Evolutionary conservation across 176 grass and related monocot species (phyloP).

Genomic region (Tillandsia fasciculata): DNA sequence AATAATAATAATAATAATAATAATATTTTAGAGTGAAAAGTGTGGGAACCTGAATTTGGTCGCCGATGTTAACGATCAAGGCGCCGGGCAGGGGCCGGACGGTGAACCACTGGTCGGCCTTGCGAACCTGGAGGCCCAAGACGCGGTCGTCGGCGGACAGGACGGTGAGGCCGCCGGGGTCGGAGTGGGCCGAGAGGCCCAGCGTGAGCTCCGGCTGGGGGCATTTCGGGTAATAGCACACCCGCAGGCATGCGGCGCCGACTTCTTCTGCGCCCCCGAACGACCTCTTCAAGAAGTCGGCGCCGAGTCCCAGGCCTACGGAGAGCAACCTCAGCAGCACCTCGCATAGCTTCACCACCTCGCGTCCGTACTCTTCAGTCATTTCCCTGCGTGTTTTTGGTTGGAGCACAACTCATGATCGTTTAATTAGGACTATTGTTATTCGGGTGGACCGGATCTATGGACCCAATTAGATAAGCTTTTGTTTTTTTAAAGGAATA

Average conservation of each 20-base stretch:
- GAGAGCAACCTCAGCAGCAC: constrained; percentile 21
- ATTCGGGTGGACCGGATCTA: too few relatives aligned
- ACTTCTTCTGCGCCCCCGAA: constrained; percentile 24
- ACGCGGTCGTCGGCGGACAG: constrained; percentile 25
- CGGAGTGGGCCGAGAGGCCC: constrained; percentile 32
- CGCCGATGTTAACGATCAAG: constrained; percentile 35
- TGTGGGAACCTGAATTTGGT: constrained; percentile 35
- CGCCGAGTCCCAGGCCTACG: constrained; percentile 17
- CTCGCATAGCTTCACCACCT: constrained; percentile 20
- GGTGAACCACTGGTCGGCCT: constrained; percentile 19
- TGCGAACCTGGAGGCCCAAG: constrained; percentile 27
- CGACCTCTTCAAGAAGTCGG: constrained; percentile 7
- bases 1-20: too few relatives aligned
- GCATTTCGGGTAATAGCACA: constrained; percentile 38
- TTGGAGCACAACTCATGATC: too few relatives aligned
- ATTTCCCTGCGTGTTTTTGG: constrained; percentile 13
- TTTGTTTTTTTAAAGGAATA: too few relatives aligned
- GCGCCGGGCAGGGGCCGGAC: constrained; percentile 23
- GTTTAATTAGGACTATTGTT: too few relatives aligned
- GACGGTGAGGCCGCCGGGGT: constrained; percentile 31
- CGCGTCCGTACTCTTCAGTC: constrained; percentile 20
- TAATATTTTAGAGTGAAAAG: too few relatives aligned
- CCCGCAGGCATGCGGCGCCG: constrained; percentile 18
- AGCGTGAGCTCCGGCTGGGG: constrained; percentile 39
- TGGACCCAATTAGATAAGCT: too few relatives aligned